Percentiles rank a stretch among this genome's conserved stretches.
Conservation (phyloP, 2,329 filamentous ascomycete species). For the Emmonsia crescens region DNA sequence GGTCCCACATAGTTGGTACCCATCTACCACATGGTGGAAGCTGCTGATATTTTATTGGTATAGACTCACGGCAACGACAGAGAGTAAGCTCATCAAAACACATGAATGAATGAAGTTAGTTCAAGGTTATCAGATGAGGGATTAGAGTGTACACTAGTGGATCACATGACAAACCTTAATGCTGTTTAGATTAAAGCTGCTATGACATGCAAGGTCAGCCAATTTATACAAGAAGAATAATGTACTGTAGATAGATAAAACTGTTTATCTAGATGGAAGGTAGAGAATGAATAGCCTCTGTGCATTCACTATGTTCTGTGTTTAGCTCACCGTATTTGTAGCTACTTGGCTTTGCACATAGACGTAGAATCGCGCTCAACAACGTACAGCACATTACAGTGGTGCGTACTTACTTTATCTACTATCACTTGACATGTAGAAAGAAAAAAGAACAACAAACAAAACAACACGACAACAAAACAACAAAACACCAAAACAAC, state of each 20-base stretch:
- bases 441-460: background rate
- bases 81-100: background rate
- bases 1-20: background rate
- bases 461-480: background rate
- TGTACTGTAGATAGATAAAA: background rate
- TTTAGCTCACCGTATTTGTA: background rate
- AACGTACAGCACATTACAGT: background rate
- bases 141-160: background rate
- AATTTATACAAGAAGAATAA: background rate
- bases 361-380: background rate
- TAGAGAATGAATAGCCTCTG: background rate
- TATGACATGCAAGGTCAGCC: no score
- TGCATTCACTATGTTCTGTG: background rate
- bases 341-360: background rate
- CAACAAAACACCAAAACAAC: background rate
- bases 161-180: constrained; percentile 1
- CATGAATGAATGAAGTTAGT: background rate
- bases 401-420: no score
- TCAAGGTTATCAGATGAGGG: background rate
- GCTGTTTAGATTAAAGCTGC: no score
- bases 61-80: background rate
- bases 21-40: background rate
- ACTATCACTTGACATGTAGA: no score
- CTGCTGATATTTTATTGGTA: background rate
- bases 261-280: background rate